Evolutionary conservation across 2,329 filamentous ascomycete genomes (phyloP).

Genomic region (Fusarium sp.): DNA sequence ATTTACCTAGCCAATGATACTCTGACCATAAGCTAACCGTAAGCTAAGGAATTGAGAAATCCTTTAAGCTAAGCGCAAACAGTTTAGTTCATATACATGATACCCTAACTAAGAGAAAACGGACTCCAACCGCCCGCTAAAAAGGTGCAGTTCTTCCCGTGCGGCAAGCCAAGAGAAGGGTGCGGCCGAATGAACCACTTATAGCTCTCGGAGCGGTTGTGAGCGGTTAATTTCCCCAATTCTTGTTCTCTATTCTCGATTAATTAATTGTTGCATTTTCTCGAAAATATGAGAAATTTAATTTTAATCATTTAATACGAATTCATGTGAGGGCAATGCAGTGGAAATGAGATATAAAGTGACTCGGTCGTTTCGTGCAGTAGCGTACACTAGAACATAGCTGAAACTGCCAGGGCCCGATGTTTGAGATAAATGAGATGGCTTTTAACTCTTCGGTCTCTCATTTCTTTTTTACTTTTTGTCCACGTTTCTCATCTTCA

Average conservation of each 20-base stretch:
- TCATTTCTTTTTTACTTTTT: conserved; percentile 7
- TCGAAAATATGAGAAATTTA: neutral
- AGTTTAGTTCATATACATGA: neutral
- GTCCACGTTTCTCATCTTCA: neutral
- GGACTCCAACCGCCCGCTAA: neutral
- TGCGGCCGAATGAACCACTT: conserved; percentile 26
- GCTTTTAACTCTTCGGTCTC: neutral
- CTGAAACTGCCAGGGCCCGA: conserved; percentile 24
- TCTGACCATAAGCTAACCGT: neutral
- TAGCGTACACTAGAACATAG: conserved; percentile 17
- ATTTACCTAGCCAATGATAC: conserved; percentile 9
- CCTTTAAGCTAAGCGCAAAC: conserved; percentile 2
- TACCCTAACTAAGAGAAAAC: too few species aligned
- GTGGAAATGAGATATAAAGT: conserved; percentile 31
- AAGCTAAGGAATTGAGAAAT: conserved; percentile 9
- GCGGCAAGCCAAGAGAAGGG: conserved; percentile 22
- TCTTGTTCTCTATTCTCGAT: neutral
- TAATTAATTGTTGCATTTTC: neutral
- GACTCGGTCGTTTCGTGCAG: conserved; percentile 26
- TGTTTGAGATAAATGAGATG: conserved; percentile 20
- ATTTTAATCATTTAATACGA: neutral
- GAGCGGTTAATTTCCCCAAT: conserved; percentile 23
- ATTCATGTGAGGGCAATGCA: neutral
- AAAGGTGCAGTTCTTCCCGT: conserved; percentile 9
- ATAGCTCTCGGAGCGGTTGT: conserved; percentile 21